Evolutionary conservation across 1,139 yeast genomes (phyloP), one percentile per base, ranked within the genome.

Genomic region (Yamadazyma kanchanaburiensis): DNA sequence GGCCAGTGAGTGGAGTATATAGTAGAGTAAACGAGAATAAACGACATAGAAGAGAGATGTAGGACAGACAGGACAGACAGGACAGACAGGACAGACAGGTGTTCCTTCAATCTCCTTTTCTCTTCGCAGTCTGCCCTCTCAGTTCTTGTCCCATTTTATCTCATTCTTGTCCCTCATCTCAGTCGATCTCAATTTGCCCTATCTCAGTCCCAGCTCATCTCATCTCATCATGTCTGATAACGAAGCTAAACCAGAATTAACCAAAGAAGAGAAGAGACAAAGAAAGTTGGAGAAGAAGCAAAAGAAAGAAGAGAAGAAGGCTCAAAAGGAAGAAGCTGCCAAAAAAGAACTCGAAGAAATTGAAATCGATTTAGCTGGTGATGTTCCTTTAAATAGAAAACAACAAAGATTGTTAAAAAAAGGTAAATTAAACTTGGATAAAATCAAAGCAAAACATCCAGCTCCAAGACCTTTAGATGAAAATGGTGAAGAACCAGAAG

Each of bases 301-400:
- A 21, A 27, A 22, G 21, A 34, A 35, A 21, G 35, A 30, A 18
- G 29, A 25, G 21, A 31, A 26, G 28, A 27, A 24, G 19, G 28
- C 25, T 21, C 29, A 30, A 19, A 34, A 34, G 18, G 28, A 32
- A 14, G 34, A 23, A 10, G 22, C 21, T 15, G 17, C 21, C 3
- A 17, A 21, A 4, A 26, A 39, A 22, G 48, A 49, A 12, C 38
- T 46, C 22, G 79, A 70, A 21, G 95, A 87, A 52, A 70, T 91
- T 26, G 94, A 83, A 49, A 86, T 91, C 42, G 91, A 88, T 50
- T 65, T 91, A 34, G 64, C 70, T 17, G 84, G 79, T 26, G 80
- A 87, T 4, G 75, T 83, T 6, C 97, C 98, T 0, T 65, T 89
- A 31, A 88, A 96, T 12, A 88, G 86, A 58, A 91, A 91, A 53